Percentiles rank a stretch among this genome's conserved stretches.
Evolutionary conservation across 345 rosid species (phyloP).

Genomic region (Cardamine occulta): DNA sequence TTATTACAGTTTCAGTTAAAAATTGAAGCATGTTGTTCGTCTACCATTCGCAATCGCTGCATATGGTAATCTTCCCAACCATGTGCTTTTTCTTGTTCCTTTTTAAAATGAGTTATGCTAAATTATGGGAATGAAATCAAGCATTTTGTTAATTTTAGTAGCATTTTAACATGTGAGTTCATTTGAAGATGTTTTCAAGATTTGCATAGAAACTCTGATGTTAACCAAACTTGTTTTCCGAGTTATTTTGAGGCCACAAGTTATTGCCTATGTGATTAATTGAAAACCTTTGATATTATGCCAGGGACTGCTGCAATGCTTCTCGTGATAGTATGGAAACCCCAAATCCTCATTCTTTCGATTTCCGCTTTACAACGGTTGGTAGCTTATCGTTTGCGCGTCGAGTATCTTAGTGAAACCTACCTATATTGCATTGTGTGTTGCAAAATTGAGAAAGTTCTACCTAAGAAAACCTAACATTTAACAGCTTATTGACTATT

Average conservation of each 20-base stretch:
- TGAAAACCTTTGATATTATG: not conserved
- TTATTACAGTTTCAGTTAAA: conserved; percentile 96
- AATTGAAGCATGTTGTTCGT: conserved; percentile 92
- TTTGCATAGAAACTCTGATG: not conserved
- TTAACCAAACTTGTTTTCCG: not conserved
- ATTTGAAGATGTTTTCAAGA: not conserved
- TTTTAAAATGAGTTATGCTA: not conserved
- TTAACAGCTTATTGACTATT: not conserved
- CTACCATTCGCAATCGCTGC: conserved; percentile 86
- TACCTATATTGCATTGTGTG: not conserved
- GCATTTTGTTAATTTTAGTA: too few relatives aligned
- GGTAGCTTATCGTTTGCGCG: not conserved
- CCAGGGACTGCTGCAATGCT: conserved; percentile 92
- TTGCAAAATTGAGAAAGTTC: not conserved
- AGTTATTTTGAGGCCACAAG: not conserved
- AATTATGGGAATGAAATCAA: not conserved
- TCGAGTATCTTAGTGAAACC: not conserved
- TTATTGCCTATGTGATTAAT: not conserved
- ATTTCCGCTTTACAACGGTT: conserved; percentile 73
- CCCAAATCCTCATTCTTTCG: conserved; percentile 67
- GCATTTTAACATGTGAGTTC: not conserved
- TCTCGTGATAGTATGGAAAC: conserved; percentile 81
- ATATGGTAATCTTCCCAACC: conserved; percentile 60
- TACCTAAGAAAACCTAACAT: not conserved
- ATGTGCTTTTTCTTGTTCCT: not conserved